A percentile compares a stretch with the other conserved stretches of the same genome.
Conservation (phyloP, 2,329 filamentous ascomycete genomes). For the Eurotiales sp. region DNA sequence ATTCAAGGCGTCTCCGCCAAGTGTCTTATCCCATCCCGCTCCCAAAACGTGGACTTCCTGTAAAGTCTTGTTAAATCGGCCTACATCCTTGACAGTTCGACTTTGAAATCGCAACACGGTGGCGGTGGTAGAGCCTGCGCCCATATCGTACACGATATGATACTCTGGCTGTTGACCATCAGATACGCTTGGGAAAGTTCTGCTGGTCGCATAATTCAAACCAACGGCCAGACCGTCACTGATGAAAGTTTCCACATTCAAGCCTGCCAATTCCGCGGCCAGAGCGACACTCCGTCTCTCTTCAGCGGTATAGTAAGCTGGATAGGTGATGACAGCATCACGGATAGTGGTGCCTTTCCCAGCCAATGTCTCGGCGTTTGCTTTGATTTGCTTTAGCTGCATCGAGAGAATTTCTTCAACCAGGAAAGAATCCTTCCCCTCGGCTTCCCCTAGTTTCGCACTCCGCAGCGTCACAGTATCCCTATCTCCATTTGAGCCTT, state of each 20-base stretch:
- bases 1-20: slow-evolving; percentile 88
- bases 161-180: slow-evolving; percentile 84
- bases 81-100: slow-evolving; percentile 82
- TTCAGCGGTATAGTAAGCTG: slow-evolving; percentile 82
- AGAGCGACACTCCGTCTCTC: slow-evolving; percentile 83
- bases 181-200: slow-evolving; percentile 80
- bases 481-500: slow-evolving; percentile 49
- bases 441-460: slow-evolving; percentile 60
- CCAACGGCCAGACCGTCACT: slow-evolving; percentile 90
- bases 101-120: slow-evolving; percentile 88
- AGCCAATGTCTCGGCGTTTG: slow-evolving; percentile 80
- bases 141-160: slow-evolving; percentile 96
- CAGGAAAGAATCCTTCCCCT: slow-evolving; percentile 61
- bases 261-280: slow-evolving; percentile 80
- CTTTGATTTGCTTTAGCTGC: slow-evolving; percentile 87
- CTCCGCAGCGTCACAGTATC: slow-evolving; percentile 81
- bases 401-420: slow-evolving; percentile 95
- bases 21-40: slow-evolving; percentile 79
- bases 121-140: slow-evolving; percentile 87
- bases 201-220: slow-evolving; percentile 87
- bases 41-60: slow-evolving; percentile 92
- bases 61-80: slow-evolving; percentile 91
- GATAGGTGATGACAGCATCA: slow-evolving; percentile 84
- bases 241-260: slow-evolving; percentile 79
- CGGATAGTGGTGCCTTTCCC: slow-evolving; percentile 70